A percentile compares a stretch with the other conserved stretches of the same genome.
Evolutionary conservation across 805 yeast species (phyloP).

Genomic region (Jamesozyma piceae): DNA sequence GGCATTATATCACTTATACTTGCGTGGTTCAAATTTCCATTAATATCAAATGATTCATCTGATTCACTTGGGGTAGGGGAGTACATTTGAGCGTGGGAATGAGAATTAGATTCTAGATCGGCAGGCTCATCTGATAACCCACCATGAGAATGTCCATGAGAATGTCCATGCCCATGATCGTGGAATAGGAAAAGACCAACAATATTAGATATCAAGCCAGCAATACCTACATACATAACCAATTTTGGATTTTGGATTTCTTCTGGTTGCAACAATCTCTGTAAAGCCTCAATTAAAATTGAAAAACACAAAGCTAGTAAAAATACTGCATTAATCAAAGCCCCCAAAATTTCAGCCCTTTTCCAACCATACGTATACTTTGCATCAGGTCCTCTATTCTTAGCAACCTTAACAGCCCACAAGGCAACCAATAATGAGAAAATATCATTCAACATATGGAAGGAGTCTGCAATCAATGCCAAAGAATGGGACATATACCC

Average conservation of each 20-base stretch:
- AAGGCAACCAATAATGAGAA: slow-evolving; percentile 80
- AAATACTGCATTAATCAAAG: slow-evolving; percentile 87
- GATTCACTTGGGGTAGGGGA: background rate
- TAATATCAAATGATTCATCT: background rate
- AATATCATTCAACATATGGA: slow-evolving; percentile 95
- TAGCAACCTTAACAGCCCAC: slow-evolving; percentile 93
- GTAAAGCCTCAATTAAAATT: slow-evolving; percentile 85
- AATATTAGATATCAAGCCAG: slow-evolving; percentile 75
- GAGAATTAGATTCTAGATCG: slow-evolving; percentile 10
- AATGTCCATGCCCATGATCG: slow-evolving; percentile 44
- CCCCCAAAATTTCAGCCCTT: slow-evolving; percentile 93
- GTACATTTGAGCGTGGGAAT: slow-evolving; percentile 22
- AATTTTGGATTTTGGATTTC: slow-evolving; percentile 70
- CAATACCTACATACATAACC: slow-evolving; percentile 69
- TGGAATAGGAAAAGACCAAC: slow-evolving; percentile 83
- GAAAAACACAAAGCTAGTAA: slow-evolving; percentile 85
- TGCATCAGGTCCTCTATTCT: slow-evolving; percentile 70
- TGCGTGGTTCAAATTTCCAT: background rate
- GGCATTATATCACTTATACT: slow-evolving; percentile 21
- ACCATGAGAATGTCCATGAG: slow-evolving; percentile 37
- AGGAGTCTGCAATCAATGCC: slow-evolving; percentile 91
- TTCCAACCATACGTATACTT: slow-evolving; percentile 98
- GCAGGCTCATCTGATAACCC: slow-evolving; percentile 7
- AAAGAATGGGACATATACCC: slow-evolving; percentile 90
- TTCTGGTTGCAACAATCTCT: slow-evolving; percentile 75